Base-by-base conservation (phyloP, 139 green algal species). In the Coelastrella sp. region DNA sequence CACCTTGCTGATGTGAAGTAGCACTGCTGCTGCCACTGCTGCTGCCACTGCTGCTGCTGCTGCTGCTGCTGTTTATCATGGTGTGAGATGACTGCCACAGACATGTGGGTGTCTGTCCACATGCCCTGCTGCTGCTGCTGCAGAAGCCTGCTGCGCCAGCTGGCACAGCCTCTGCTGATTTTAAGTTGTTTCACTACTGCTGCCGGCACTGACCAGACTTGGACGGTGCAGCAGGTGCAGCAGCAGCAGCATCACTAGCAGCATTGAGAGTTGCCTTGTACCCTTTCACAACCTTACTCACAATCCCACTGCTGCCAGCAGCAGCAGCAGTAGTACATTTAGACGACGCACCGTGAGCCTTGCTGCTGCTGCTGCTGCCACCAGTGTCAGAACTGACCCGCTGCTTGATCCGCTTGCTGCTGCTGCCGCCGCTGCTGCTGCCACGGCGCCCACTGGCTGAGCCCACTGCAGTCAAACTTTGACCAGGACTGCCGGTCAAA, bases 401-500 rank as follows among this genome's bases (percentile, higher is more conserved):
- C 57, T 65, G 76, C 19, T 35, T 58, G 49, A 27, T 19, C 17
- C 84, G 66, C 20, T 57, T 68, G 68, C 68, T 7, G 84, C 84
- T 17, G 49, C 56, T 81, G 68, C 80, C 24, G 8, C 75, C 75
- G 24, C 75, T 59, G 81, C 81, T 80, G 68, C 84, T 68, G 84
- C 84, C 9, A 11, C 35, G 68, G 10, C 49, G 84, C 66, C 84
- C 8, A 19, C 11, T 24, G 17, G 72, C 14, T 78, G 22, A 12
- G n/a, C 22, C 72, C 15, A 15, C 65, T 35, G 20, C 72, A 9
- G 72, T 25, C 25, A 81, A 58, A 57, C 15, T 24, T 20, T 81
- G 74, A 57, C 24, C 27, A 27, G 65, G 25, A 58, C 24, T 66
- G 81, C 19, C 49, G 15, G 24, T 49, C 82, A 87, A 56, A 12